Conservation (phyloP, 2,329 filamentous ascomycete genomes). For the Pseudogymnoascus sp. region DNA sequence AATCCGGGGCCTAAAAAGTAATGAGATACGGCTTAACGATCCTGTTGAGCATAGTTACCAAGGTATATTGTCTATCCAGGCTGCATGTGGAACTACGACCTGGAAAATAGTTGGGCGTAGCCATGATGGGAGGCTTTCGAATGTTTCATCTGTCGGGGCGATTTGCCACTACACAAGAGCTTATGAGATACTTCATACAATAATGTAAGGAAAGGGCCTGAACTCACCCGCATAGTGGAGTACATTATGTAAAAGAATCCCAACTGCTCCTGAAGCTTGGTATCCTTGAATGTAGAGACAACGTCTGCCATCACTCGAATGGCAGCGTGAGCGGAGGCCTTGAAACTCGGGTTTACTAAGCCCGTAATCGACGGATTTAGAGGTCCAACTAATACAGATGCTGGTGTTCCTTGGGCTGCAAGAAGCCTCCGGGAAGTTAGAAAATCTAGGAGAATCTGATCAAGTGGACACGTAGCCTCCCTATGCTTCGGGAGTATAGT, state of each 20-base stretch:
- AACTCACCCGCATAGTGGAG: neutral
- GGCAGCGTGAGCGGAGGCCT: neutral
- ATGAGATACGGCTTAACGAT: neutral
- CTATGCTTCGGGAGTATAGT: slow-evolving; percentile 9
- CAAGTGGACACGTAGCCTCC: slow-evolving; percentile 8
- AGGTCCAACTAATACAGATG: neutral
- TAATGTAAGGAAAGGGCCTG: neutral
- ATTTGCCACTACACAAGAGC: neutral
- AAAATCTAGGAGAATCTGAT: slow-evolving; percentile 10
- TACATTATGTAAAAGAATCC: slow-evolving; percentile 10
- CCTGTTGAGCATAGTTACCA: neutral
- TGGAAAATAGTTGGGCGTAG: slow-evolving; percentile 8
- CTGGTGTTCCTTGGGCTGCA: slow-evolving; percentile 3
- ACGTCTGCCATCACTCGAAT: slow-evolving; percentile 10
- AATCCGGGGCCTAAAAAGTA: neutral
- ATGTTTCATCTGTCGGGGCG: neutral
- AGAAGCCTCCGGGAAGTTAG: neutral
- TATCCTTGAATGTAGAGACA: slow-evolving; percentile 9
- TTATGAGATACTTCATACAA: neutral
- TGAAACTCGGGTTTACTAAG: neutral
- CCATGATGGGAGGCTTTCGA: slow-evolving; percentile 7
- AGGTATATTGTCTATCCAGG: slow-evolving; percentile 12
- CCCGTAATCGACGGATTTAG: slow-evolving; percentile 7
- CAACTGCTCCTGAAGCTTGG: slow-evolving; percentile 7
- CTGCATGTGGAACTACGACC: slow-evolving; percentile 9